Conservation (phyloP, 805 yeast species). For the Yarrowia bubula region DNA sequence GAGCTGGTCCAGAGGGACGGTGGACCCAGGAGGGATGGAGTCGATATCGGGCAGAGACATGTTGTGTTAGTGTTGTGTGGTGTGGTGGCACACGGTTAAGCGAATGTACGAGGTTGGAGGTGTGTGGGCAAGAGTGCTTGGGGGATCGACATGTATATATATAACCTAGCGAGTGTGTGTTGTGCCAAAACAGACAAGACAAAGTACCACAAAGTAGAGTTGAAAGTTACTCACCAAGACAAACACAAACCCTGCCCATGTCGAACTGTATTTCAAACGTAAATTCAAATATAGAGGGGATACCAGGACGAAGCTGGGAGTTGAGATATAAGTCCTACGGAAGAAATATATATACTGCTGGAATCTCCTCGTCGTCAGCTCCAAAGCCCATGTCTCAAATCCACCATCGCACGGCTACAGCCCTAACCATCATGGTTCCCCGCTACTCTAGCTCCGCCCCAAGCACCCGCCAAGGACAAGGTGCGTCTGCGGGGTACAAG, state of each 20-base stretch:
- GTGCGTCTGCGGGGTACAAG: constrained; percentile 13
- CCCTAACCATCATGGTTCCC: background rate
- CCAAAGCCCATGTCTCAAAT: background rate
- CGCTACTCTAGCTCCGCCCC: background rate
- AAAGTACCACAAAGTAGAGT: too few relatives aligned
- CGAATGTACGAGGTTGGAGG: constrained; percentile 14
- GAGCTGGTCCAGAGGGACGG: constrained; percentile 26
- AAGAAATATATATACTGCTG: too few relatives aligned
- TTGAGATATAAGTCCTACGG: too few relatives aligned
- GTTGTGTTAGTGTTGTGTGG: background rate
- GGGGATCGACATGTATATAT: constrained; percentile 10
- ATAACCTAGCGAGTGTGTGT: background rate
- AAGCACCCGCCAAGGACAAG: constrained; percentile 6
- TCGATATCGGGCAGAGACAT: constrained; percentile 24
- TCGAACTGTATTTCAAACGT: background rate
- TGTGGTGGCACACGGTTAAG: background rate
- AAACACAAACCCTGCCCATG: constrained; percentile 21
- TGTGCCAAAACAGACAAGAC: background rate
- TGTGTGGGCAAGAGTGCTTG: background rate
- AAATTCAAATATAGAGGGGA: too few relatives aligned
- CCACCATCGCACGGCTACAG: background rate
- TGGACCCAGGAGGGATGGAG: constrained; percentile 23
- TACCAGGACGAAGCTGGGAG: too few relatives aligned
- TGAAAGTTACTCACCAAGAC: too few relatives aligned
- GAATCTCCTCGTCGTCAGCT: background rate